These are phyloP conservation scores for Neopestalotiopsis clavispora DNA, from an alignment of 2,329 filamentous ascomycete genomes.

Conservation along the genomic window DNA sequence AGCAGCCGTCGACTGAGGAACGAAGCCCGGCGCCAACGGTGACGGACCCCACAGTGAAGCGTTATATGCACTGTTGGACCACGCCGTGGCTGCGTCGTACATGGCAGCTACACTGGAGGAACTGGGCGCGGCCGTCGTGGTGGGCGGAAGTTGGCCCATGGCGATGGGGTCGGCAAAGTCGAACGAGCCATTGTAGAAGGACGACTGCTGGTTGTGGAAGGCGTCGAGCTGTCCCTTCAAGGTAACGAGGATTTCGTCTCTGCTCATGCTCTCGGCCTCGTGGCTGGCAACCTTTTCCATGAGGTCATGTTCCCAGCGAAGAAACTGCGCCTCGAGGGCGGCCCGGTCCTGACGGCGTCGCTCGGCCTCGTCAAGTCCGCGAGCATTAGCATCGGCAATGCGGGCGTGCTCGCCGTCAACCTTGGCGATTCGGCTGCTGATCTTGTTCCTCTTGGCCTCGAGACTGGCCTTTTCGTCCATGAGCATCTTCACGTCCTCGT, in stretches of 20 bases:
- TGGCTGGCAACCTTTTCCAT: constrained; percentile 43
- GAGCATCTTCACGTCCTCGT: constrained; percentile 66
- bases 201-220: constrained; percentile 41
- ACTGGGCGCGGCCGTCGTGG: constrained; percentile 12
- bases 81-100: constrained; percentile 35
- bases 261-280: constrained; percentile 40
- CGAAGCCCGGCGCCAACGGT: constrained; percentile 44
- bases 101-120: constrained; percentile 23
- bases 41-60: constrained; percentile 37
- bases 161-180: constrained; percentile 33
- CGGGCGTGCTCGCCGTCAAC: constrained; percentile 74
- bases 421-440: constrained; percentile 72
- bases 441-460: constrained; percentile 74
- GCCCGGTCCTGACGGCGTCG: constrained; percentile 57
- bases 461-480: constrained; percentile 68
- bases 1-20: constrained; percentile 32
- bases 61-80: constrained; percentile 38
- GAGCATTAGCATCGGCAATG: constrained; percentile 70
- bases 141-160: constrained; percentile 23
- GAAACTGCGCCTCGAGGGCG: constrained; percentile 51
- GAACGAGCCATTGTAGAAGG: constrained; percentile 37
- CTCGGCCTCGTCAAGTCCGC: constrained; percentile 68
- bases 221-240: constrained; percentile 45
- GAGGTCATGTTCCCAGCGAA: constrained; percentile 50
- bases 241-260: constrained; percentile 44